phyloP scores from a whole-genome alignment of 225 moss, liverwort and hornwort species.

The Climacium dendroides region DNA sequence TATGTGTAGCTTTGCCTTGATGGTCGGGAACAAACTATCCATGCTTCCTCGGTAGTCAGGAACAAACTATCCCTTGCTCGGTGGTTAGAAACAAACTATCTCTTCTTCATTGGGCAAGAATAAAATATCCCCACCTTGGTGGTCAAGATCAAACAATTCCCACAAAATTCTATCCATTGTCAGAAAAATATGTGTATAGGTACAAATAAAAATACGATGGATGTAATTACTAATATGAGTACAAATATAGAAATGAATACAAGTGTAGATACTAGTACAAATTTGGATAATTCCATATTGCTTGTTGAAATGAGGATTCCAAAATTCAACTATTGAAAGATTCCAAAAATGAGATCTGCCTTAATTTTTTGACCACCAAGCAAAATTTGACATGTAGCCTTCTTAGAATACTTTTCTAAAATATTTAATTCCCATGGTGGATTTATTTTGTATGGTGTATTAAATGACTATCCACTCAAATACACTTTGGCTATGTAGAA shows the following conservation, averaged over 20 bases:
- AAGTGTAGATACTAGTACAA: background rate
- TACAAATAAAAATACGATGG: background rate
- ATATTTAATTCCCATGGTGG: rapidly evolving
- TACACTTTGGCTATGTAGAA: no score
- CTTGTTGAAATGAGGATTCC: background rate
- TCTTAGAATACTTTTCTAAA: no score
- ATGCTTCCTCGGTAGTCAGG: no score
- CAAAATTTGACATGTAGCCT: background rate
- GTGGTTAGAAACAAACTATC: no score
- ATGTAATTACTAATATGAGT: background rate
- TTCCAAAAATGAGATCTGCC: rapidly evolving
- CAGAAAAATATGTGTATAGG: background rate
- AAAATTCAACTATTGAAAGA: background rate
- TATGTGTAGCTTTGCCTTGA: rapidly evolving
- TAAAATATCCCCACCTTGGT: background rate
- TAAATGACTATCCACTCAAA: background rate
- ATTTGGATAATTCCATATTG: background rate
- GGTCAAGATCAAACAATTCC: no score
- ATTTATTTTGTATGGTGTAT: background rate
- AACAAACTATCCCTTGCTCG: no score
- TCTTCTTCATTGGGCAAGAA: no score
- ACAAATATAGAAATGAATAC: rapidly evolving
- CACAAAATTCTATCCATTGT: background rate
- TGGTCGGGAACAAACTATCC: background rate
- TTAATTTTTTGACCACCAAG: background rate